These are phyloP conservation scores for Sporisorium exsertum DNA, from an alignment of 1,284 basidiomycete species.

Conservation along the genomic window DNA sequence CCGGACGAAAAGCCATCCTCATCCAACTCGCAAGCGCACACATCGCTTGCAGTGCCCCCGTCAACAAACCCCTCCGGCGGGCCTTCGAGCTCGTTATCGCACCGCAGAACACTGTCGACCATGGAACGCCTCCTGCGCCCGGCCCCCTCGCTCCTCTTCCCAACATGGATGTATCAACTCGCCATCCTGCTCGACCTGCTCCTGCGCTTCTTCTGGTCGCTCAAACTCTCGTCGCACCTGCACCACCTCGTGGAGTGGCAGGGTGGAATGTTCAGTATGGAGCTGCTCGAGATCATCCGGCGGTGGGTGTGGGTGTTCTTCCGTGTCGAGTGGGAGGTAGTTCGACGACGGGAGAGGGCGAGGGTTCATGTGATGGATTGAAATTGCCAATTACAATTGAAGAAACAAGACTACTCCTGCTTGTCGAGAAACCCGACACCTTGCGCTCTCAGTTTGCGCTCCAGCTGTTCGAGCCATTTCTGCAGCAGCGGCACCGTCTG, in stretches of 20 bases:
- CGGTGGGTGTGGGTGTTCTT: slow-evolving; percentile 98
- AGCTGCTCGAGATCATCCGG: slow-evolving; percentile 87
- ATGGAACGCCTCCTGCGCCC: slow-evolving; percentile 38
- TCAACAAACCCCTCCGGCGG: slow-evolving; percentile 13
- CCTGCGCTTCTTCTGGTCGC: slow-evolving; percentile 92
- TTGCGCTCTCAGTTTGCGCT: slow-evolving; percentile 62
- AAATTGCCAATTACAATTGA: background rate
- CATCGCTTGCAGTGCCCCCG: slow-evolving; percentile 9
- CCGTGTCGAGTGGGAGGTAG: slow-evolving; percentile 77
- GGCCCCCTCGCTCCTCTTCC: slow-evolving; percentile 25
- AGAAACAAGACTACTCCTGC: slow-evolving; percentile 21
- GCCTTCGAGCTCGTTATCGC: background rate
- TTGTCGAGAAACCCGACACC: slow-evolving; percentile 58
- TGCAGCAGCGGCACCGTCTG: slow-evolving; percentile 66
- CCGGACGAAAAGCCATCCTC: slow-evolving; percentile 15
- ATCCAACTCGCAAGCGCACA: background rate
- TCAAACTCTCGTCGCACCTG: slow-evolving; percentile 89
- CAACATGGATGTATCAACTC: slow-evolving; percentile 80
- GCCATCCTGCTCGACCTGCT: slow-evolving; percentile 86
- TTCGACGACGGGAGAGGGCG: slow-evolving; percentile 21
- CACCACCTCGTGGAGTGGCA: slow-evolving; percentile 86
- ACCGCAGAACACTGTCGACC: slow-evolving; percentile 19
- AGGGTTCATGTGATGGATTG: slow-evolving; percentile 26
- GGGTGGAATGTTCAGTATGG: slow-evolving; percentile 86
- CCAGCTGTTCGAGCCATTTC: slow-evolving; percentile 67